Evolutionary conservation across 2,329 filamentous ascomycete species (phyloP).

Genomic region (Lecanosticta acicola): DNA sequence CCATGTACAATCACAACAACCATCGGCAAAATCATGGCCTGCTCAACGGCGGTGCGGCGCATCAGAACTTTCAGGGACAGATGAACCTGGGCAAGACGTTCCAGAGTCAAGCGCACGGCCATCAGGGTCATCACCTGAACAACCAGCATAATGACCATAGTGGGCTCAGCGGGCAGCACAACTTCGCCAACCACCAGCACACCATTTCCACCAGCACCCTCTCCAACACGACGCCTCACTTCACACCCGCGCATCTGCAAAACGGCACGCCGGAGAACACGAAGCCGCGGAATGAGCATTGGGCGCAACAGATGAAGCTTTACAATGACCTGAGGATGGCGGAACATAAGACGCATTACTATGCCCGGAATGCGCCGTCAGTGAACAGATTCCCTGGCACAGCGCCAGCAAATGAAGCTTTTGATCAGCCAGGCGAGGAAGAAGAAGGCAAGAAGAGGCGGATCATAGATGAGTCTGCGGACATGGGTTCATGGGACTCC

Average conservation of each 20-base stretch:
- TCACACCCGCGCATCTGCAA: slow-evolving; percentile 53
- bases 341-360: slow-evolving; percentile 55
- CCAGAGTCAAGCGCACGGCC: slow-evolving; percentile 53
- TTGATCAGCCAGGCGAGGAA: slow-evolving; percentile 45
- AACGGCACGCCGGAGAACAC: slow-evolving; percentile 57
- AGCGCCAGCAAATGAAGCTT: slow-evolving; percentile 37
- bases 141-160: slow-evolving; percentile 46
- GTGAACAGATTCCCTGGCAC: slow-evolving; percentile 26
- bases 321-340: slow-evolving; percentile 27
- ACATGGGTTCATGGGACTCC: slow-evolving; percentile 70
- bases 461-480: slow-evolving; percentile 53
- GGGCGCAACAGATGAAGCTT: slow-evolving; percentile 74
- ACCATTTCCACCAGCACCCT: slow-evolving; percentile 58
- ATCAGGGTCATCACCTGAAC: slow-evolving; percentile 34
- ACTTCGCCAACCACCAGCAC: slow-evolving; percentile 56
- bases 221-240: slow-evolving; percentile 59
- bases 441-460: slow-evolving; percentile 58
- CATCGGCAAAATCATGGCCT: slow-evolving; percentile 67
- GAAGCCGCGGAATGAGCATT: slow-evolving; percentile 64
- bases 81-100: slow-evolving; percentile 66
- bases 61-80: slow-evolving; percentile 49
- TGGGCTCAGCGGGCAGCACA: slow-evolving; percentile 50
- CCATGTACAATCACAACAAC: slow-evolving; percentile 67
- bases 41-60: slow-evolving; percentile 64
- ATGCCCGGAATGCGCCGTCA: slow-evolving; percentile 58